Conservation (phyloP, 176 grass and related monocot species). For the Triticum turgidum region DNA sequence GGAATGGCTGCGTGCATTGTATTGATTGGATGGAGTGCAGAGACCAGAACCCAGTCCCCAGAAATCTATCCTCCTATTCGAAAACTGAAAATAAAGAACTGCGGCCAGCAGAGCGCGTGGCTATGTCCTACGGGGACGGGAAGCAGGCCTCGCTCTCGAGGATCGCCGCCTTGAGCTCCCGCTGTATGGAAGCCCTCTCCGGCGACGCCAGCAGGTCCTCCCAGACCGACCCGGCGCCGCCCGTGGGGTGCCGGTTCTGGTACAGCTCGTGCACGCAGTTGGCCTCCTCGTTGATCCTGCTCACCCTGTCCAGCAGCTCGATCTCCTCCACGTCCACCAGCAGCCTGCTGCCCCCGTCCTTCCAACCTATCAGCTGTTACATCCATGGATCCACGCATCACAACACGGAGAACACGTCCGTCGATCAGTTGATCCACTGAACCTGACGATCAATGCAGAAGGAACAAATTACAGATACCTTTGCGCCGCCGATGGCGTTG, state of each 20-base stretch:
- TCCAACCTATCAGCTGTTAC: conserved; percentile 72
- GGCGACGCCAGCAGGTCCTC: conserved; percentile 59
- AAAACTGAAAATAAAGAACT: background rate
- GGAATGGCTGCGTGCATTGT: no score
- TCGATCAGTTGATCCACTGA: background rate
- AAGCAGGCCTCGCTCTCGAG: conserved; percentile 58
- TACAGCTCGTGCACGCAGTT: conserved; percentile 79
- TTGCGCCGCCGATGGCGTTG: conserved; percentile 63
- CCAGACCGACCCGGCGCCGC: conserved; percentile 55
- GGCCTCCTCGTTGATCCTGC: conserved; percentile 64
- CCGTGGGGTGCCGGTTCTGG: conserved; percentile 47
- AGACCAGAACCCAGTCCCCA: background rate
- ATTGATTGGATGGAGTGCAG: no score
- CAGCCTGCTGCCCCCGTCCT: conserved; percentile 62
- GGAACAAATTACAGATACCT: conserved; percentile 30
- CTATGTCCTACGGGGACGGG: conserved; percentile 40
- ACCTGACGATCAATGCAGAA: background rate
- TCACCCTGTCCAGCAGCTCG: conserved; percentile 61
- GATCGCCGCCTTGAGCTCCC: conserved; percentile 65
- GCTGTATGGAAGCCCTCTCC: conserved; percentile 47
- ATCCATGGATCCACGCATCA: no score
- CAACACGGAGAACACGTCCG: background rate
- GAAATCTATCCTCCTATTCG: no score
- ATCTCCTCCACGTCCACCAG: conserved; percentile 75
- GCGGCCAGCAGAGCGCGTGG: background rate